Conservation (phyloP, 352 stramenopile genomes). For the Globisporangium acanthophoron region DNA sequence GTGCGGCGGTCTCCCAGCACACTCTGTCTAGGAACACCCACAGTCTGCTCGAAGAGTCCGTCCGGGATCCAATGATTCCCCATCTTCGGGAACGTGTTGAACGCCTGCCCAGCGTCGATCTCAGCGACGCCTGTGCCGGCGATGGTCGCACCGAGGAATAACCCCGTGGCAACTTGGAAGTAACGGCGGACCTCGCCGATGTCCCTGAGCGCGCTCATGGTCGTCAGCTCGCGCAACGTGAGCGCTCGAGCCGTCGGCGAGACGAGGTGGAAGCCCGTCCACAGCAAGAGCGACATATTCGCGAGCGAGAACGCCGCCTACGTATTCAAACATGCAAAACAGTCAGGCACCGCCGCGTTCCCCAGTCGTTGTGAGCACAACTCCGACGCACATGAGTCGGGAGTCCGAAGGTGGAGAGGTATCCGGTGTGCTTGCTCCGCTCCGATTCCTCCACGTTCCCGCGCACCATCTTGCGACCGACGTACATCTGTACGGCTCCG, state of each 20-base stretch:
- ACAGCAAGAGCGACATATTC: conserved; percentile 57
- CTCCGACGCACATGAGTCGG: conserved; percentile 34
- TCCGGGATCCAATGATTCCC: conserved; percentile 85
- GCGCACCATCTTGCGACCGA: conserved; percentile 49
- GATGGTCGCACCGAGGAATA: conserved; percentile 33
- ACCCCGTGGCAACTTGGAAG: conserved; percentile 31
- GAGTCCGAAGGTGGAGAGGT: conserved; percentile 33
- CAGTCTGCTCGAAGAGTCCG: conserved; percentile 50
- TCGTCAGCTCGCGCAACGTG: conserved; percentile 49
- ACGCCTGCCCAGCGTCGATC: conserved; percentile 96
- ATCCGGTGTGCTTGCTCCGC: conserved; percentile 7
- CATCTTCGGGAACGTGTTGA: conserved; percentile 97
- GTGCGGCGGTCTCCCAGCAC: not conserved
- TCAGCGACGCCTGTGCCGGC: conserved; percentile 82
- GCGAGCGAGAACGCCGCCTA: conserved; percentile 55
- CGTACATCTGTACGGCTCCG: conserved; percentile 40
- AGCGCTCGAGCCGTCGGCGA: conserved; percentile 44
- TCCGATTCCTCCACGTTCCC: conserved; percentile 24
- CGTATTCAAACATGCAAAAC: not conserved
- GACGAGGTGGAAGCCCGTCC: conserved; percentile 52
- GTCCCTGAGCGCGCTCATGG: conserved; percentile 35
- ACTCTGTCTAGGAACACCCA: conserved; percentile 8
- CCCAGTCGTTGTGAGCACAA: not conserved
- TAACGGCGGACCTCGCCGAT: conserved; percentile 49
- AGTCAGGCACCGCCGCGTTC: not conserved